Evolutionary conservation across 306 rosid species (phyloP).

Genomic region (Vigna reflexopilosa): DNA sequence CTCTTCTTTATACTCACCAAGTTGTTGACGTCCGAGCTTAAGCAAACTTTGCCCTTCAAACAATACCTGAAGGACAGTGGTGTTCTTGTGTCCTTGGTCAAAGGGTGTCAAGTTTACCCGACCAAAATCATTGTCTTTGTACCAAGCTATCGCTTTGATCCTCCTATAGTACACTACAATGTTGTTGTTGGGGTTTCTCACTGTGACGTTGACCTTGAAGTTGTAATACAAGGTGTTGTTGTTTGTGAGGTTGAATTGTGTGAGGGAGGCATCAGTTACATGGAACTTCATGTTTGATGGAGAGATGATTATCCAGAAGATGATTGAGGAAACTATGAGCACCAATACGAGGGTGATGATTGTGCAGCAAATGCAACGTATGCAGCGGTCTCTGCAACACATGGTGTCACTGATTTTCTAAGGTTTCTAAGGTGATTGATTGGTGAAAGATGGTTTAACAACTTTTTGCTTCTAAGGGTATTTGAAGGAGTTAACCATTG

Average conservation of each 20-base stretch:
- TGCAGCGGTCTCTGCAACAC: too few relatives aligned
- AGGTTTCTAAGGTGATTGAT: too few relatives aligned
- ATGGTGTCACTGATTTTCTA: too few relatives aligned
- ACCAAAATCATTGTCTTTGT: conserved; percentile 38
- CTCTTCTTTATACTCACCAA: conserved; percentile 45
- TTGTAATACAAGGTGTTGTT: conserved; percentile 44
- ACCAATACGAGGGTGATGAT: background rate
- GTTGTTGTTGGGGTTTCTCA: conserved; percentile 47
- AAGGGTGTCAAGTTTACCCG: conserved; percentile 43
- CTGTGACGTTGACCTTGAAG: conserved; percentile 46
- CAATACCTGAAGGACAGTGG: conserved; percentile 33
- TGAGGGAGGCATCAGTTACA: conserved; percentile 40
- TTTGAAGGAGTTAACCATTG: too few relatives aligned
- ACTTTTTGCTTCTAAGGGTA: too few relatives aligned
- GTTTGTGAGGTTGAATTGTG: conserved; percentile 47
- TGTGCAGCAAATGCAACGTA: conserved; percentile 10
- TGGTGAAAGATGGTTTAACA: too few relatives aligned
- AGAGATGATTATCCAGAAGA: conserved; percentile 4
- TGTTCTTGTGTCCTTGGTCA: conserved; percentile 51
- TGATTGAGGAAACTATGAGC: background rate
- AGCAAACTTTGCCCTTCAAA: conserved; percentile 41
- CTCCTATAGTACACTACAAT: conserved; percentile 32
- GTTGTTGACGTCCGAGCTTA: conserved; percentile 15
- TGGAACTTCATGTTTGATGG: conserved; percentile 47
- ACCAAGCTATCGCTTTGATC: conserved; percentile 40